Evolutionary conservation across 306 rosid genomes (phyloP).

Genomic region (Sicyos baderoa): DNA sequence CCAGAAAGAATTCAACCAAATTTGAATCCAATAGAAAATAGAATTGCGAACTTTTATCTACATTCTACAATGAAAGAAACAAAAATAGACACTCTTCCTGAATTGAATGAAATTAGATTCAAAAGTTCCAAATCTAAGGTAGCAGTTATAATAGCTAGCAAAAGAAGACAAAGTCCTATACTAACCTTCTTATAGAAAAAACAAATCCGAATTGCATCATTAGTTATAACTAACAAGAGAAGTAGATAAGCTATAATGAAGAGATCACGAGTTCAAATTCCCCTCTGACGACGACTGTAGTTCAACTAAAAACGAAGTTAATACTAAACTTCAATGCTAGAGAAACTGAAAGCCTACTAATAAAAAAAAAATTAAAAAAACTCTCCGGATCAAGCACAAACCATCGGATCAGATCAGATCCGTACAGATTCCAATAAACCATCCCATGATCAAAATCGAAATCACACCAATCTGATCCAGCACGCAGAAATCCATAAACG

Average conservation of each 20-base stretch:
- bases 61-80: background rate
- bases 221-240: background rate
- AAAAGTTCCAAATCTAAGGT: background rate
- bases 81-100: background rate
- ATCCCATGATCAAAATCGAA: background rate
- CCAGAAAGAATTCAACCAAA: background rate
- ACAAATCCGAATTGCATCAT: background rate
- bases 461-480: background rate
- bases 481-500: background rate
- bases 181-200: background rate
- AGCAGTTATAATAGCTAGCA: background rate
- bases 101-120: background rate
- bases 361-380: background rate
- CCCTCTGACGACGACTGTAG: too few relatives aligned
- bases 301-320: background rate
- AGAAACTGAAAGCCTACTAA: background rate
- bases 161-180: background rate
- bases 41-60: background rate
- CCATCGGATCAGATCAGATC: background rate
- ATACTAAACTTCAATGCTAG: background rate
- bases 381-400: constrained; percentile 2
- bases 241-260: too few relatives aligned
- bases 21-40: background rate
- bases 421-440: background rate
- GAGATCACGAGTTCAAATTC: too few relatives aligned